These are phyloP conservation scores for Trichophyton verrucosum DNA, from an alignment of 2,329 filamentous ascomycete species.

Conservation along the genomic window DNA sequence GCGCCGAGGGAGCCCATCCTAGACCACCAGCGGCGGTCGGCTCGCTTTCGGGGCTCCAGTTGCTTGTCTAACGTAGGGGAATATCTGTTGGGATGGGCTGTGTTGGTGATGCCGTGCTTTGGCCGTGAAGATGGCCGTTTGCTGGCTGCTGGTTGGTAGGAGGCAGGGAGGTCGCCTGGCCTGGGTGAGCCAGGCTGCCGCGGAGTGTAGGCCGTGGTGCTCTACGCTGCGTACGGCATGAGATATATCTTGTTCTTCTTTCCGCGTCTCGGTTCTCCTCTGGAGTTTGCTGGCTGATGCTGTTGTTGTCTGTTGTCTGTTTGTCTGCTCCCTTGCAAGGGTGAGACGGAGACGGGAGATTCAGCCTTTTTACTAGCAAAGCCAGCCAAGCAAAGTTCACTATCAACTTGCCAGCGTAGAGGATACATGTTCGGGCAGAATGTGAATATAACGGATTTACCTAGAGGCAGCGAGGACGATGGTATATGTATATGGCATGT, in stretches of 20 bases:
- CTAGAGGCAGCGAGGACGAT: not conserved
- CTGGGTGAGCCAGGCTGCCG: not conserved
- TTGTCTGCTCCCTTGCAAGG: no score
- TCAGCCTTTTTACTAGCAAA: no score
- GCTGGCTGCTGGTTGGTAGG: not conserved
- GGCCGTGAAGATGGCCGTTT: not conserved
- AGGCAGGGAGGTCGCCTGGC: not conserved
- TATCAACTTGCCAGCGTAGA: no score
- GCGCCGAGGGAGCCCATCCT: not conserved
- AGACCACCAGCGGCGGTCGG: not conserved
- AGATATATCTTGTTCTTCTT: no score
- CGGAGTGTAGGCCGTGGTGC: no score
- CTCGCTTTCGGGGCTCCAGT: not conserved
- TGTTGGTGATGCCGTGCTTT: not conserved
- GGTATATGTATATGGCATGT: not conserved
- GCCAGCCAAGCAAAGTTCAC: no score
- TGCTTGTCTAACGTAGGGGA: not conserved
- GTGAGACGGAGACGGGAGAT: no score
- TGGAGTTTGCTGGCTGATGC: no score
- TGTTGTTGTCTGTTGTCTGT: no score
- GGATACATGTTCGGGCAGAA: not conserved
- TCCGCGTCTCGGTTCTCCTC: no score
- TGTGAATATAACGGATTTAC: not conserved
- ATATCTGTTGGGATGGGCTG: no score
- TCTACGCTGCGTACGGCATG: no score